Base-by-base conservation (phyloP, 2,329 filamentous ascomycete species). In the Pseudonectria buxi region DNA sequence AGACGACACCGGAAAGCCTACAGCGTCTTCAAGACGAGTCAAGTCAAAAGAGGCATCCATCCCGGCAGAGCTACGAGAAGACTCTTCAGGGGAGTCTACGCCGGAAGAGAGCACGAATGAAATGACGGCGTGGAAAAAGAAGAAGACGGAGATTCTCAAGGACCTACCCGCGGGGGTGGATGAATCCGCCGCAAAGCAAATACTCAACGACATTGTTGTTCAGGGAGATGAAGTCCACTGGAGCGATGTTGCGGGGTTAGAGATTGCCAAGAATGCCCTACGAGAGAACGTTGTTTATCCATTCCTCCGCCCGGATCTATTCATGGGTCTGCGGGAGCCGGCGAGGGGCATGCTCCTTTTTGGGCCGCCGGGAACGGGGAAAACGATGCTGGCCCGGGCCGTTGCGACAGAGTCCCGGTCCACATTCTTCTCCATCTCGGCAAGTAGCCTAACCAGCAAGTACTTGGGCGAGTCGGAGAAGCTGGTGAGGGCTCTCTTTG, bases 281-380 rank as follows among this genome's bases (percentile, higher is more conserved):
- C 90, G 94, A 54, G 92, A 98, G 62, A 88, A 88, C 1, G 92
- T 98, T 2, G 90, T 98, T 3, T 98, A 98, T 53, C 92, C 92
- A 1, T 96, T 98, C 57, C 67, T 98, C 10, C 83, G 92, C 2
- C 92, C 92, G 2, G 92, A 98, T 61, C 67, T 98, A 3, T 98
- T 98, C 64, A 92, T 90, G 76, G 92, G 92, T 0, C 71, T 98
- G 10, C 83, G 92, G 26, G 92, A 98, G 56, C 92, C 92, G 14
- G 90, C 92, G 11, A 74, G 88, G 39, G 92, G 92, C 6, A 96
- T 98, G 86, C 71, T 98, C 2, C 71, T 98, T 2, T 98, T 98
- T 55, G 92, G 92, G 0, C 92, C 92, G 2, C 92, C 92, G 0
- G 92, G 92, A n/a, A 98, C 92, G 0, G 92, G 92, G 34, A 98